Conservation (phyloP, 1,284 basidiomycete genomes). For the Exobasidium cylindrosporum region DNA sequence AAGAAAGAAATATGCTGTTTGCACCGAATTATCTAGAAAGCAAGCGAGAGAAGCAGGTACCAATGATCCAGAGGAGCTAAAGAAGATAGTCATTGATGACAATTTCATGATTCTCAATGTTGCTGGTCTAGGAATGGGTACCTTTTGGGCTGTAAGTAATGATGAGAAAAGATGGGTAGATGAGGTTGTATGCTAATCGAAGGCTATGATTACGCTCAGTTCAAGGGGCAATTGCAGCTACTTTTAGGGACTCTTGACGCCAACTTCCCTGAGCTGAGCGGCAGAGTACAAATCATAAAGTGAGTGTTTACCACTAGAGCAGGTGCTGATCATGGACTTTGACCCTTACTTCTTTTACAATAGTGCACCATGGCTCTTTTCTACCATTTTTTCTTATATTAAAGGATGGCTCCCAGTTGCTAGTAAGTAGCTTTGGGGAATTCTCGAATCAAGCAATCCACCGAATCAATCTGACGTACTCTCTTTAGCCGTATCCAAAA, state of each 20-base stretch:
- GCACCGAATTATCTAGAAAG: slow-evolving; percentile 19
- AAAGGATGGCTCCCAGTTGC: slow-evolving; percentile 49
- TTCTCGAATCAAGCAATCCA: too few relatives aligned
- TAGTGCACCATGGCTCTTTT: slow-evolving; percentile 40
- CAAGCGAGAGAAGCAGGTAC: not conserved
- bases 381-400: slow-evolving; percentile 46
- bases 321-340: slow-evolving; percentile 4
- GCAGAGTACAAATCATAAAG: slow-evolving; percentile 53
- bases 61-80: not conserved
- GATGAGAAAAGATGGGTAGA: slow-evolving; percentile 26
- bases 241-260: slow-evolving; percentile 43
- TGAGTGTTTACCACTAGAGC: slow-evolving; percentile 10
- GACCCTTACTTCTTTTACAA: too few relatives aligned
- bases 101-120: slow-evolving; percentile 53
- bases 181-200: not conserved
- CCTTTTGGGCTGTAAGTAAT: slow-evolving; percentile 37
- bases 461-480: too few relatives aligned
- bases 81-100: slow-evolving; percentile 43
- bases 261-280: slow-evolving; percentile 50
- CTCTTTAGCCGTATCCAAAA: slow-evolving; percentile 38
- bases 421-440: slow-evolving; percentile 14
- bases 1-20: slow-evolving; percentile 40
- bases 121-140: slow-evolving; percentile 39
- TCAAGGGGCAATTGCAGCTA: slow-evolving; percentile 40
- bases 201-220: not conserved